Evolutionary conservation across 441 rosid species (phyloP), one percentile per base, ranked within the genome.

Genomic region (Oxalis stricta): DNA sequence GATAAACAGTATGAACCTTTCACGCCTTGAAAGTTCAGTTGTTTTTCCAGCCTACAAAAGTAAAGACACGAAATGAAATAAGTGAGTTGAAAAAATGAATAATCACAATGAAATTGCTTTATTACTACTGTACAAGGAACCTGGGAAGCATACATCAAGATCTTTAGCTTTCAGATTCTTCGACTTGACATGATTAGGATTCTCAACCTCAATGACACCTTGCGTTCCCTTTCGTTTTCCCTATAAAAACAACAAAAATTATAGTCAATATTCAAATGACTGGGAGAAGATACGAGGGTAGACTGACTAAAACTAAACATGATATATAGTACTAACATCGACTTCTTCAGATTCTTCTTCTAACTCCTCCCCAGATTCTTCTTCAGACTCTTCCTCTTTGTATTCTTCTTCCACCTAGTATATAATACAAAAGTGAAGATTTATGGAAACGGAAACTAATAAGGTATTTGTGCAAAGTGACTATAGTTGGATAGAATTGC

Each of bases 11-110:
- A 57, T 30, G 28, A 68, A 92, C 99, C 96, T 92, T 70, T 92
- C 99, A 44, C 95, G 91, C 82, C 95, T 82, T 3, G 99, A 87
- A 48, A 92, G 95, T 68, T 86, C 96, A 16, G 94, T 72, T 20
- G 92, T 79, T 64, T 77, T 87, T 47, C 73, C 77, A 18, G 48
- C 46, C 99, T 82, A 61, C 24, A 50, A 2, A 6, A 35, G 15
- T 32, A 48, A 3, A 46, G 10, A 40, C 6, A 23, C 16, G n/a
- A n/a, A n/a, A n/a, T n/a, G n/a, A n/a, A n/a, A n/a, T n/a, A n/a
- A 0, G 1, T 19, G 29, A 28, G 19, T 16, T 36, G 9, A 18
- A 40, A 24, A 12, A 51, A 13, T 15, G 18, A n/a, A 26, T 8
- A 38, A 46, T n/a, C n/a, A n/a, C n/a, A n/a, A 47, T 23, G 6